Base-by-base conservation (phyloP, 768 basidiomycete genomes). In the Pleurotus eryngii region DNA sequence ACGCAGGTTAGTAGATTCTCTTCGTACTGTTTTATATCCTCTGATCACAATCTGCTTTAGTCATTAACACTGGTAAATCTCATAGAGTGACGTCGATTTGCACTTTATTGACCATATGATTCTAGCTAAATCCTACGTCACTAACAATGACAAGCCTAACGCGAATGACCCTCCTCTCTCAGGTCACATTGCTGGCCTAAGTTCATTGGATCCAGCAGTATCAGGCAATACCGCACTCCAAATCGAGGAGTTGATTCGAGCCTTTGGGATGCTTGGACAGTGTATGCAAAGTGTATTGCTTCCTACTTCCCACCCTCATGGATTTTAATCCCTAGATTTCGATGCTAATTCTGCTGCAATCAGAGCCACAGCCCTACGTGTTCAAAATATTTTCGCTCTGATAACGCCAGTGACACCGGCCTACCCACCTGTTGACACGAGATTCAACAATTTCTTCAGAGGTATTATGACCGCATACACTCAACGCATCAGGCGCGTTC, bases 41-140 rank as follows among this genome's bases (percentile, higher is more conserved):
- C n/a, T n/a, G 24, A 26, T 17, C 17, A 17, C n/a, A 11, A 12
- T 22, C 17, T 35, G 22, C 30, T n/a, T 15, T 30, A 50, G 49
- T 17, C 12, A 27, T 50, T 6, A 50, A 50, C 49, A 50, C 17
- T 18, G 49, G 49, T 50, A n/a, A 50, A 14, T 35, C 17, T 15
- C 11, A 35, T 35, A 9, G 30, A 35, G 8, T 35, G 0, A 35
- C 30, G 30, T 9, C 30, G 8, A 35, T 35, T 35, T 35, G 30
- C 9, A 1, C 30, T 35, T 2, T 11, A 35, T 35, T 35, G 30
- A 35, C 30, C 0, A 9, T 35, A 9, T 35, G 0, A n/a, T 43
- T 15, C n/a, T 5, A 50, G 49, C 49, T n/a, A 50, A 50, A 35
- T 50, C 49, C 9, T 50, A 50, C 37, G 49, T 50, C n/a, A 37